A percentile compares a stretch with the other conserved stretches of the same genome.
These are phyloP conservation scores for Elongisporangium prolatum DNA, from an alignment of 352 stramenopile species.

Conservation along the genomic window DNA sequence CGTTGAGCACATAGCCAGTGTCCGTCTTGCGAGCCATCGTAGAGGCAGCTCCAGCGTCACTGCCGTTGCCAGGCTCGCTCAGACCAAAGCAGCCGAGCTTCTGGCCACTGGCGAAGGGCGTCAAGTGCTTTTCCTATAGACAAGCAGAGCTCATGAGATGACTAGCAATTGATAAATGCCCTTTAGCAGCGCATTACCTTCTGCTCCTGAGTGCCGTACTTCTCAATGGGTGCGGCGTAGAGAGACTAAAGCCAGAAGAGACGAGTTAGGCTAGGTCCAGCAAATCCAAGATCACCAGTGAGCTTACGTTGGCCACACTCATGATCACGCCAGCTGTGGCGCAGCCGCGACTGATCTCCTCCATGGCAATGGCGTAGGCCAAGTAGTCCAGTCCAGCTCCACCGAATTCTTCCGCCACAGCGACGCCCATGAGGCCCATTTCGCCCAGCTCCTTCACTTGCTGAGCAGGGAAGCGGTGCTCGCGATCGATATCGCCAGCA, in stretches of 20 bases:
- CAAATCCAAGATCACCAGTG: background rate
- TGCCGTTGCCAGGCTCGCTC: conserved; percentile 92
- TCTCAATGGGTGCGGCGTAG: conserved; percentile 93
- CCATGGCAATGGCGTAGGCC: conserved; percentile 97
- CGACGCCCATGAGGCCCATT: conserved; percentile 96
- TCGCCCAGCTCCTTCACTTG: conserved; percentile 87
- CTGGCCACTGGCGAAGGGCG: conserved; percentile 86
- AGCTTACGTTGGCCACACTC: conserved; percentile 89
- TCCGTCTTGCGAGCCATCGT: conserved; percentile 87
- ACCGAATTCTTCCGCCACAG: conserved; percentile 83
- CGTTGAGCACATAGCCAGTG: conserved; percentile 94
- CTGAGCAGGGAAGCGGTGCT: conserved; percentile 81
- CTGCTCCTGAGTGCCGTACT: conserved; percentile 90
- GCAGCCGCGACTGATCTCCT: conserved; percentile 96
- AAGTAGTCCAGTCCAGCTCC: conserved; percentile 94
- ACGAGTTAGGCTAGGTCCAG: background rate
- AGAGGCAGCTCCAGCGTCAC: conserved; percentile 90
- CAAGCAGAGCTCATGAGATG: background rate
- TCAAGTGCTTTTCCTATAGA: conserved; percentile 68
- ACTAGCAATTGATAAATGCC: background rate
- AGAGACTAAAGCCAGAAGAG: conserved; percentile 78
- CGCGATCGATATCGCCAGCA: conserved; percentile 86
- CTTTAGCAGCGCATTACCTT: conserved; percentile 39
- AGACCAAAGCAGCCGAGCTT: conserved; percentile 95
- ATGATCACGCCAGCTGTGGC: conserved; percentile 96